Conservation (phyloP, 176 grass and related monocot species). For the sorghum (Sorghum bicolor) region Sorghum_bicolor_NCBIv3 NC_012871.2:7213501-7214000, state of each 20-base stretch:
- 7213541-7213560: constrained; percentile 72
- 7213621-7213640: not conserved
- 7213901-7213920: constrained; percentile 21
- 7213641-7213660: too few relatives aligned
- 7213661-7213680: too few relatives aligned
- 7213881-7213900: not conserved
- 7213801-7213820: not conserved
- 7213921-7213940: constrained; percentile 21
- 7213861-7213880: not conserved
- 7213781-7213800: too few relatives aligned
- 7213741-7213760: too few relatives aligned
- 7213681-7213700: too few relatives aligned
- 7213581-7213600: constrained; percentile 36
- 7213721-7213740: too few relatives aligned
- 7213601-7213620: constrained; percentile 8
- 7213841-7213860: not conserved
- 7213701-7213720: too few relatives aligned
- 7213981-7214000: constrained; percentile 40
- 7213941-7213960: constrained; percentile 5
- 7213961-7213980: constrained; percentile 7
- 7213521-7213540: constrained; percentile 56
- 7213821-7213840: not conserved
- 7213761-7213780: too few relatives aligned
- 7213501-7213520: constrained; percentile 61
- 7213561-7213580: constrained; percentile 73